These are phyloP conservation scores for Argentina anserina DNA, from an alignment of 306 rosid genomes.

Conservation along the genomic window DNA sequence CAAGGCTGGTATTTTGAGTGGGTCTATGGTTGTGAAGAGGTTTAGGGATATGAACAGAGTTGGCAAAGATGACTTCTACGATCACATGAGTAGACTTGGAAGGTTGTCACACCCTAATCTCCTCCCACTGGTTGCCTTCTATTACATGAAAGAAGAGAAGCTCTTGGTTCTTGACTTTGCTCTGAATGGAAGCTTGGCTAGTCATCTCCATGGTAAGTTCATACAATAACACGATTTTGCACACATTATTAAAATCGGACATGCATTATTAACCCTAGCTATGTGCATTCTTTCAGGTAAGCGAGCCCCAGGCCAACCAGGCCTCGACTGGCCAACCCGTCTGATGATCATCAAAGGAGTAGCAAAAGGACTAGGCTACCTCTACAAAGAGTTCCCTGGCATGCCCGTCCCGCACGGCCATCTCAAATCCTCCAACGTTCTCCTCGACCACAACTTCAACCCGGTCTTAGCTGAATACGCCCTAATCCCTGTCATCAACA, in stretches of 20 bases:
- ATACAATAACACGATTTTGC: background rate
- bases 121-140: slow-evolving; percentile 38
- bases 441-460: slow-evolving; percentile 38
- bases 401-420: slow-evolving; percentile 62
- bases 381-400: slow-evolving; percentile 50
- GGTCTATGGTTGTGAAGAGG: slow-evolving; percentile 80
- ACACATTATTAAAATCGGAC: no score
- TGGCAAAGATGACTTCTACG: slow-evolving; percentile 52
- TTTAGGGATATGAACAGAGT: slow-evolving; percentile 61
- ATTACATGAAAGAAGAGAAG: slow-evolving; percentile 39
- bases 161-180: slow-evolving; percentile 39
- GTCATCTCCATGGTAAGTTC: slow-evolving; percentile 35
- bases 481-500: slow-evolving; percentile 38
- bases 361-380: slow-evolving; percentile 47
- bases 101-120: slow-evolving; percentile 39
- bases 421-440: slow-evolving; percentile 80
- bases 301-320: slow-evolving; percentile 25
- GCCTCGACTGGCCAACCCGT: slow-evolving; percentile 64
- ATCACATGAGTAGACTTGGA: slow-evolving; percentile 67
- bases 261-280: background rate
- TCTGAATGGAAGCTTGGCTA: slow-evolving; percentile 42
- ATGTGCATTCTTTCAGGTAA: slow-evolving; percentile 36
- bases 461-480: slow-evolving; percentile 62
- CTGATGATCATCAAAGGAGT: slow-evolving; percentile 81
- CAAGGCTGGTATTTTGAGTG: slow-evolving; percentile 55